phyloP scores from a whole-genome alignment of 2,329 filamentous ascomycete species.

The Hypoxylon sp. region DNA sequence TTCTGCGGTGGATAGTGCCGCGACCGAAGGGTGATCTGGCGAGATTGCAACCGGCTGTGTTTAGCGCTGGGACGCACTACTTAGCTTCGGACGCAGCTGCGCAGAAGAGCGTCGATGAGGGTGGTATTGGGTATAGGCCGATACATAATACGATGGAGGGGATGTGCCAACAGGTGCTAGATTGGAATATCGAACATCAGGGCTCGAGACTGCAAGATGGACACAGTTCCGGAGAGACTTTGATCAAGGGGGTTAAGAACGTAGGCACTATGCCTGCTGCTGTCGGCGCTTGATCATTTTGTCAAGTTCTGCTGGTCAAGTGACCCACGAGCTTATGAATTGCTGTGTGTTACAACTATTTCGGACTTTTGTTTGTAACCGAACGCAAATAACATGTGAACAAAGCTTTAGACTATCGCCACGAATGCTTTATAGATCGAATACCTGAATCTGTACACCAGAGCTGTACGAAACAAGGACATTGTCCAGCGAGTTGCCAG shows the following conservation, averaged over 20 bases:
- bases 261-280: conserved; percentile 31
- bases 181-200: conserved; percentile 56
- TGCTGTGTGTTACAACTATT: background rate
- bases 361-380: background rate
- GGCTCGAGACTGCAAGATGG: background rate
- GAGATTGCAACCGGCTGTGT: conserved; percentile 58
- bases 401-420: background rate
- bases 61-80: conserved; percentile 55
- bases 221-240: conserved; percentile 14
- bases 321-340: background rate
- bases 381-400: background rate
- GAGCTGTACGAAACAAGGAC: background rate
- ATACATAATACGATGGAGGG: conserved; percentile 58
- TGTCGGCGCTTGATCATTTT: conserved; percentile 27
- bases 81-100: conserved; percentile 57
- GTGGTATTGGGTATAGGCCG: conserved; percentile 58
- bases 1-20: conserved; percentile 52
- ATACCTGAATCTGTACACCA: background rate
- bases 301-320: background rate
- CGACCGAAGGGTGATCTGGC: conserved; percentile 55
- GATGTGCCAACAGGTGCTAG: conserved; percentile 56
- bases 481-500: background rate
- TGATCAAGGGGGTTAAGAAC: conserved; percentile 32
- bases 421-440: background rate
- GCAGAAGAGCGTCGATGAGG: conserved; percentile 54